phyloP scores from a whole-genome alignment of 2,329 filamentous ascomycete species.

The Ophiostoma perfectum region DNA sequence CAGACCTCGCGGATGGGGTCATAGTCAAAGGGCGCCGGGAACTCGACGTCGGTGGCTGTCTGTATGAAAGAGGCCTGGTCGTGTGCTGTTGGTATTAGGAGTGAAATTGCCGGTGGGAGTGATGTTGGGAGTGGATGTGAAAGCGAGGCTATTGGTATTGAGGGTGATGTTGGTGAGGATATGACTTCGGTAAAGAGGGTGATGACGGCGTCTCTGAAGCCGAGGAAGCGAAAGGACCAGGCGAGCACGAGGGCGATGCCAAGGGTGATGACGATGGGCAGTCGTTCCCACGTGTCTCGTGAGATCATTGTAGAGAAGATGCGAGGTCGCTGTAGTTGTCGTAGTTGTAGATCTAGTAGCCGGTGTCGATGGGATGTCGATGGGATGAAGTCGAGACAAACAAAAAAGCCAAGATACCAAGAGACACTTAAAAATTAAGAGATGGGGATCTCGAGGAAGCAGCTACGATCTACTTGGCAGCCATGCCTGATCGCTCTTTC shows the following conservation, averaged over 20 bases:
- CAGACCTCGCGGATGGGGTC: constrained; percentile 34
- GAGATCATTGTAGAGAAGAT: background rate
- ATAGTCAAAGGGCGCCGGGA: constrained; percentile 34
- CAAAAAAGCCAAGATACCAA: constrained; percentile 9
- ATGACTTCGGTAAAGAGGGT: constrained; percentile 8
- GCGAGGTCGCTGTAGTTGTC: background rate
- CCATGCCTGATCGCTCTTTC: constrained; percentile 1
- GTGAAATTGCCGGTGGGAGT: background rate
- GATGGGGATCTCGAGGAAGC: background rate
- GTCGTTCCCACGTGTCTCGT: constrained; percentile 14
- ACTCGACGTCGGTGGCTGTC: constrained; percentile 34
- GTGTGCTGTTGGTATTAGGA: background rate
- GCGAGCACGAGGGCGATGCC: constrained; percentile 17
- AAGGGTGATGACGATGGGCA: constrained; percentile 15
- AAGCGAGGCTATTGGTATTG: background rate
- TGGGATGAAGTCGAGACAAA: background rate
- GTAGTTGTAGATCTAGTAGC: background rate
- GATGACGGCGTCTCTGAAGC: constrained; percentile 21
- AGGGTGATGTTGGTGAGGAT: background rate
- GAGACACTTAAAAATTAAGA: constrained; percentile 9
- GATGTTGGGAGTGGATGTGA: background rate
- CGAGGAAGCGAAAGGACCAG: constrained; percentile 23
- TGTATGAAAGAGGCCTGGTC: constrained; percentile 26
- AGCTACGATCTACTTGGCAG: background rate
- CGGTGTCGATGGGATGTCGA: background rate